phyloP scores from a whole-genome alignment of 805 yeast species.

The Saccharomyces eubayanus region DNA sequence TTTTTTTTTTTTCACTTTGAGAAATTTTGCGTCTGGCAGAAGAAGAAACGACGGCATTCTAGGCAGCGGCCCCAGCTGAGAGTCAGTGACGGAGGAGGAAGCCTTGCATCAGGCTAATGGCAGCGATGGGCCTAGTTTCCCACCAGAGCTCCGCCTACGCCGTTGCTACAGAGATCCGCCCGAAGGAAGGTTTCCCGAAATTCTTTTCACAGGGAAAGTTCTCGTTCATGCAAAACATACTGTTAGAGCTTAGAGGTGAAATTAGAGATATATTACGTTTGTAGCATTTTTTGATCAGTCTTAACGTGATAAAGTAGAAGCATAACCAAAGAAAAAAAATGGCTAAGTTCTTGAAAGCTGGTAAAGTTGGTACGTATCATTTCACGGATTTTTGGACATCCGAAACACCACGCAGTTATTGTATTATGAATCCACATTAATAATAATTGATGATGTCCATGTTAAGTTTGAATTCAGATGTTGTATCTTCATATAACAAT shows the following conservation, averaged over 20 bases:
- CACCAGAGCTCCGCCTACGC: background rate
- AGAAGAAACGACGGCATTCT: background rate
- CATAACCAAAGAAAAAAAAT: constrained; percentile 41
- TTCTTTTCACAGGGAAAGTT: background rate
- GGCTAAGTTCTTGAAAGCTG: constrained; percentile 99
- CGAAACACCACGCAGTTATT: background rate
- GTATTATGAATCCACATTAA: background rate
- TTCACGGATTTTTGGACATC: background rate
- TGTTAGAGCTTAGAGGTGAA: background rate
- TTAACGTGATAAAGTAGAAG: constrained; percentile 12
- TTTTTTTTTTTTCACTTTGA: background rate
- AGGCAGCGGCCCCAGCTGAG: background rate
- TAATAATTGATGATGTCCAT: background rate
- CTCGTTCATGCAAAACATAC: background rate
- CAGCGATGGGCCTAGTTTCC: background rate
- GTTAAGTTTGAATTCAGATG: background rate
- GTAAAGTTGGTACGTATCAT: constrained; percentile 72
- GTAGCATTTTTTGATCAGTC: background rate
- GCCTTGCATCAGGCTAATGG: background rate
- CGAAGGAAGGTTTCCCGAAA: background rate
- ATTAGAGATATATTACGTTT: background rate
- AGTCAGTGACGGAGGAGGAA: background rate
- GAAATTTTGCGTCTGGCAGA: background rate
- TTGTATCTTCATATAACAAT: background rate
- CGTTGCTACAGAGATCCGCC: background rate